Conservation (phyloP, 176 grass and related monocot species). For the Puya raimondii region DNA sequence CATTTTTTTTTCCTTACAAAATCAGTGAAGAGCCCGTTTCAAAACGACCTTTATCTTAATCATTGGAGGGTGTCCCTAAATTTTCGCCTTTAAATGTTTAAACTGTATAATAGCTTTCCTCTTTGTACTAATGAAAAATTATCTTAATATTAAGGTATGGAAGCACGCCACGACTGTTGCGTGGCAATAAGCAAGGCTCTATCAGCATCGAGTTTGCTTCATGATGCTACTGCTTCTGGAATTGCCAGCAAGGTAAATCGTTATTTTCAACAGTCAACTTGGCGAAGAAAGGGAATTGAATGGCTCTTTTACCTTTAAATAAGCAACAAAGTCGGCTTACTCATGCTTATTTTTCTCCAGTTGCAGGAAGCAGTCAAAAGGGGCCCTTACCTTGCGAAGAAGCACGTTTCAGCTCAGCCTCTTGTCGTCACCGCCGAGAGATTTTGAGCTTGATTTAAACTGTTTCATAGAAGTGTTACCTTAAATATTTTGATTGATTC, state of each 20-base stretch:
- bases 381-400: constrained; percentile 63
- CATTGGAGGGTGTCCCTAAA: too few species aligned
- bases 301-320: too few species aligned
- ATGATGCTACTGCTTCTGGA: constrained; percentile 43
- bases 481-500: too few species aligned
- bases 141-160: constrained; percentile 48
- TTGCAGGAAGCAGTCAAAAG: constrained; percentile 76
- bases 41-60: too few species aligned
- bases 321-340: too few species aligned
- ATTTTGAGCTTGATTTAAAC: constrained; percentile 33
- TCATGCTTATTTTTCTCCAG: constrained; percentile 23
- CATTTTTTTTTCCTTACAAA: too few species aligned
- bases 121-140: background rate
- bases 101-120: too few species aligned
- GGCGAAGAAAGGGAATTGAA: background rate
- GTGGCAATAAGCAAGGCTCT: constrained; percentile 64
- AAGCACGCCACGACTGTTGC: constrained; percentile 59
- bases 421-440: constrained; percentile 51
- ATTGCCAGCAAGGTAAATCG: constrained; percentile 53
- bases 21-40: too few species aligned
- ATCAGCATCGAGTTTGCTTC: constrained; percentile 50
- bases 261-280: background rate
- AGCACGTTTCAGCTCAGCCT: constrained; percentile 38
- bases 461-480: too few species aligned
- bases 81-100: background rate